Conservation (phyloP, 768 basidiomycete species). For the Russula vinacea region DNA sequence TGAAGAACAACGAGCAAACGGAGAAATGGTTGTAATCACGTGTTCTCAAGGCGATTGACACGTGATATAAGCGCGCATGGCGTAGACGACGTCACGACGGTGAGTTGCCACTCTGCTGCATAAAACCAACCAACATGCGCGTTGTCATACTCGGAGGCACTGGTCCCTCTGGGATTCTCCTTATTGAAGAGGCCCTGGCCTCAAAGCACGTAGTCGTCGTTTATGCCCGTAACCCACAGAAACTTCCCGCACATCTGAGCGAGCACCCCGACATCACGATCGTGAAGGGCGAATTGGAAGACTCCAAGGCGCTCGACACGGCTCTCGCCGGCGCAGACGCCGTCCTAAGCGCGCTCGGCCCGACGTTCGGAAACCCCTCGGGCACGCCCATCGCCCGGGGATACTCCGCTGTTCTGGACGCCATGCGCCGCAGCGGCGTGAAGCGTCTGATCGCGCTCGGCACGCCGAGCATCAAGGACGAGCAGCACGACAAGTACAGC, state of each 20-base stretch:
- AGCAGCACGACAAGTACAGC: slow-evolving; percentile 54
- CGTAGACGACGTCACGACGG: too few relatives aligned
- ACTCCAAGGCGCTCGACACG: slow-evolving; percentile 46
- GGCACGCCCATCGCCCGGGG: slow-evolving; percentile 60
- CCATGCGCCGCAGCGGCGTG: slow-evolving; percentile 52
- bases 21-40: too few relatives aligned
- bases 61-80: not conserved
- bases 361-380: slow-evolving; percentile 41
- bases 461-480: slow-evolving; percentile 62
- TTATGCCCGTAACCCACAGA: slow-evolving; percentile 62
- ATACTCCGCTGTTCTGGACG: slow-evolving; percentile 52
- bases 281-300: slow-evolving; percentile 54
- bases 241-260: slow-evolving; percentile 52
- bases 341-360: slow-evolving; percentile 67
- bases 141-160: slow-evolving; percentile 70
- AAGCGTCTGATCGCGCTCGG: slow-evolving; percentile 64
- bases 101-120: too few relatives aligned
- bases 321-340: slow-evolving; percentile 58
- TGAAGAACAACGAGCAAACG: too few relatives aligned
- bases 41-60: not conserved
- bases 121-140: slow-evolving; percentile 39
- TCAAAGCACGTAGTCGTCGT: slow-evolving; percentile 49
- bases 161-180: slow-evolving; percentile 54
- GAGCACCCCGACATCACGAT: slow-evolving; percentile 47
- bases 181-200: slow-evolving; percentile 54